These are phyloP conservation scores for Aureobasidium lini DNA, from an alignment of 2,329 filamentous ascomycete genomes.

Conservation along the genomic window DNA sequence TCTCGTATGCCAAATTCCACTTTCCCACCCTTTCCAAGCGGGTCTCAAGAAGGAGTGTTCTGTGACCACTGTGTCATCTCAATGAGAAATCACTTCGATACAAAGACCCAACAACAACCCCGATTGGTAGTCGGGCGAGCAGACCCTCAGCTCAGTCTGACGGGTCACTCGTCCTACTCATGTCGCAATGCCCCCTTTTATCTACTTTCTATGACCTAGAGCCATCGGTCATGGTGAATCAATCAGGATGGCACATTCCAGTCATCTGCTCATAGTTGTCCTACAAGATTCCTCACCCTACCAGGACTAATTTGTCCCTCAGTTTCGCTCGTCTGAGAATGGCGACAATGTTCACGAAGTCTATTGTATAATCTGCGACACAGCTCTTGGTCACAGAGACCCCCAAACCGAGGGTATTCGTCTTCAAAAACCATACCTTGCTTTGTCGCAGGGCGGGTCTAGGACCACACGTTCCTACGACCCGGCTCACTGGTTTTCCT, in stretches of 20 bases:
- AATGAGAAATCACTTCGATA: constrained; percentile 29
- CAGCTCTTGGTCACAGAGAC: constrained; percentile 34
- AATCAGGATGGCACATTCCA: not conserved
- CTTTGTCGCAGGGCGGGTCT: not conserved
- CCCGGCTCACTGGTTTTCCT: constrained; percentile 42
- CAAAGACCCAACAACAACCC: constrained; percentile 26
- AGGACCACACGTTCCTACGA: constrained; percentile 17
- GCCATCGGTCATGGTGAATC: constrained; percentile 22
- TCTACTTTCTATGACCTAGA: constrained; percentile 23
- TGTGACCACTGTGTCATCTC: constrained; percentile 23
- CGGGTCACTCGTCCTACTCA: constrained; percentile 19
- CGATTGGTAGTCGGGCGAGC: constrained; percentile 2
- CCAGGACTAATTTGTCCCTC: not conserved
- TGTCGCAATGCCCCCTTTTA: constrained; percentile 22
- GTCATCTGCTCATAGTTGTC: constrained; percentile 18
- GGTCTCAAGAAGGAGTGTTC: constrained; percentile 32
- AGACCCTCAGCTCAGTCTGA: constrained; percentile 13
- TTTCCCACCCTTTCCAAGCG: not conserved
- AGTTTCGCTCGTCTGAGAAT: not conserved
- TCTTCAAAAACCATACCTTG: constrained; percentile 26
- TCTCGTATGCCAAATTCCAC: constrained; percentile 1
- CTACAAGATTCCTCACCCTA: not conserved
- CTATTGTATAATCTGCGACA: not conserved
- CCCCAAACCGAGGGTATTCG: constrained; percentile 35
- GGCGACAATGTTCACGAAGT: not conserved